Base-by-base conservation (phyloP, 495 filamentous ascomycete genomes). In the Cercophora sp. region DNA sequence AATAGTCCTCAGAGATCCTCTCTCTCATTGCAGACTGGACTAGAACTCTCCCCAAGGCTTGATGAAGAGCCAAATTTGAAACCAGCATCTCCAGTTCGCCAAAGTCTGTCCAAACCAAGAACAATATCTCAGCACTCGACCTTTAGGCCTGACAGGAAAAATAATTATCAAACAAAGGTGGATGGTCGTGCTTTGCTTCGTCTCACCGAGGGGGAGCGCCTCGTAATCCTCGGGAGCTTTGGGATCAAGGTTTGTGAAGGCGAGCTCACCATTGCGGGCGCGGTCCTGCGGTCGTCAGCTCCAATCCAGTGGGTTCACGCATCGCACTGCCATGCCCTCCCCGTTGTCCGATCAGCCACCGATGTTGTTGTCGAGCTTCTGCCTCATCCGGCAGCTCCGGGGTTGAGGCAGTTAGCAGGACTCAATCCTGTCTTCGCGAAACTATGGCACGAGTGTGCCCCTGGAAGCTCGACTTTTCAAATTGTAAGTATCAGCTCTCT, bases 271-370 rank as follows among this genome's bases (percentile, higher is more conserved):
- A 70, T 91, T 20, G 80, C 80, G 58, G 89, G 89, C 3, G 83
- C 87, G 0, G 81, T 77, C 16, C 54, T 94, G 6, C 72, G 72
- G 27, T 64, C 79, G 8, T 79, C 78, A 0, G 69, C 78, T 13
- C 59, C 62, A 1, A 45, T 76, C 0, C 77, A 85, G 54, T 75
- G 82, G 65, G 78, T 92, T 8, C 86, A 84, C 70, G 85, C 86
- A 25, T 85, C 87, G 9, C 82, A 79, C 31, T 90, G 85, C 8
- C 88, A 93, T 65, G 83, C 88, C 5, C 70, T 93, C 13, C 88
- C 89, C 1, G 76, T 85, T 8, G 79, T 95, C 41, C 76, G 82
- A 46, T 84, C 79, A 15, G 65, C 75, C 19, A 73, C 79, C 0
- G 62, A 69, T 19, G 57, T 70, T 0, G 71, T 74, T 11, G 62